phyloP scores from a whole-genome alignment of 805 yeast genomes.

The Monosporozyma aquatica region DNA sequence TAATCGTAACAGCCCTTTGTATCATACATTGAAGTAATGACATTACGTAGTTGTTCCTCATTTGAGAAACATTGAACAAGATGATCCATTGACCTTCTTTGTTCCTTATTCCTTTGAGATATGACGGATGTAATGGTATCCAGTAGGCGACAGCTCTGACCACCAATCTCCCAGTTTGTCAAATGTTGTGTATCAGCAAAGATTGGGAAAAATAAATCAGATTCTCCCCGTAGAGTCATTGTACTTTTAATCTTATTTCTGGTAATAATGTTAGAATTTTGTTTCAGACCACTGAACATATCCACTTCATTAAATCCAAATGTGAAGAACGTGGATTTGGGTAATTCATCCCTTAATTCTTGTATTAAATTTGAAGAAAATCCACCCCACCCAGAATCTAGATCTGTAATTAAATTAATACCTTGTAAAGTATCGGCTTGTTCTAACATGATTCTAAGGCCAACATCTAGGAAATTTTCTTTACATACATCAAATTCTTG shows the following conservation, averaged over 20 bases:
- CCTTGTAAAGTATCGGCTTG: constrained; percentile 70
- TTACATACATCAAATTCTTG: constrained; percentile 42
- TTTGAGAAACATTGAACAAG: constrained; percentile 14
- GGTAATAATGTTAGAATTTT: constrained; percentile 12
- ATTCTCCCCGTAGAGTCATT: constrained; percentile 38
- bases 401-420: constrained; percentile 56
- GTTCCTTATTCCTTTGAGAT: constrained; percentile 10
- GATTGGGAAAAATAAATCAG: constrained; percentile 53
- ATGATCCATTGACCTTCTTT: constrained; percentile 18
- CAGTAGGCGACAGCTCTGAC: constrained; percentile 15
- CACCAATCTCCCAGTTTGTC: constrained; percentile 26
- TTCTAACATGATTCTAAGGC: constrained; percentile 57
- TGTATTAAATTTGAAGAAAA: constrained; percentile 44
- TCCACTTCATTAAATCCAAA: constrained; percentile 38
- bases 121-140: constrained; percentile 21
- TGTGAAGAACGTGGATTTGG: constrained; percentile 38
- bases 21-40: constrained; percentile 17
- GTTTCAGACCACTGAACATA: constrained; percentile 10
- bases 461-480: constrained; percentile 49
- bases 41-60: constrained; percentile 18
- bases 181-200: constrained; percentile 16
- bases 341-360: constrained; percentile 60
- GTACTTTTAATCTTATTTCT: constrained; percentile 38
- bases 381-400: constrained; percentile 83
- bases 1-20: constrained; percentile 8